Base-by-base conservation (phyloP, 2,329 filamentous ascomycete species). In the Botryotinia calthae region DNA sequence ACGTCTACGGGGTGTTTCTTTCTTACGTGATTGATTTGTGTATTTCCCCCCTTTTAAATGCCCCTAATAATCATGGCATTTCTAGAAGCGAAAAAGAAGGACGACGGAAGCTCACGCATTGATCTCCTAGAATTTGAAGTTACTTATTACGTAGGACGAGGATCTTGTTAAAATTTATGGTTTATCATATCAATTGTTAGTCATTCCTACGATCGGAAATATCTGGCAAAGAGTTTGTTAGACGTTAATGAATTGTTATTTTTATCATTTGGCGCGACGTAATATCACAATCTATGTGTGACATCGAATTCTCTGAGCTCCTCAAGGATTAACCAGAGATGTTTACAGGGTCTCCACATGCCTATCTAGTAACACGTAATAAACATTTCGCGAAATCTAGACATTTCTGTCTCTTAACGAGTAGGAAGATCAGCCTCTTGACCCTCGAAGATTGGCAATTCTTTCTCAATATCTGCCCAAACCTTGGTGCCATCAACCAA, bases 401-500 rank as follows among this genome's bases (percentile, higher is more conserved):
- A 10, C 9, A 37, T 44, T 61, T 72, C 42, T 51, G 46, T 46
- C 3, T 51, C 56, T 74, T 73, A 75, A 61, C 74, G 65, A 74
- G 74, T 73, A 37, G 76, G 76, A 62, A 76, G 40, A 22, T 80
- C 79, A 56, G 74, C 81, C 80, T 91, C 89, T 84, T 97, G 94
- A 69, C 90, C 88, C 82, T 95, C 91, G 82, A 97, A 98, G 75
- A 90, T 90, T 42, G 95, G 95, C 78, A 98, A 85, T 80, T 94
- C 90, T 76, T 87, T 86, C 82, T 91, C 87, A 54, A 98, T 86
- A 80, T 97, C 91, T 75, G 84, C 82, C 89, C 89, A 91, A 37
- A 82, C 83, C 84, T 90, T 90, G 78, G 74, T 80, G 59, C 85
- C 85, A 18, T 84, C 82, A 10, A 86, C 84, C 61, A 87, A 78